Evolutionary conservation across 2,329 filamentous ascomycete species (phyloP).

Genomic region (Fusarium globosum): DNA sequence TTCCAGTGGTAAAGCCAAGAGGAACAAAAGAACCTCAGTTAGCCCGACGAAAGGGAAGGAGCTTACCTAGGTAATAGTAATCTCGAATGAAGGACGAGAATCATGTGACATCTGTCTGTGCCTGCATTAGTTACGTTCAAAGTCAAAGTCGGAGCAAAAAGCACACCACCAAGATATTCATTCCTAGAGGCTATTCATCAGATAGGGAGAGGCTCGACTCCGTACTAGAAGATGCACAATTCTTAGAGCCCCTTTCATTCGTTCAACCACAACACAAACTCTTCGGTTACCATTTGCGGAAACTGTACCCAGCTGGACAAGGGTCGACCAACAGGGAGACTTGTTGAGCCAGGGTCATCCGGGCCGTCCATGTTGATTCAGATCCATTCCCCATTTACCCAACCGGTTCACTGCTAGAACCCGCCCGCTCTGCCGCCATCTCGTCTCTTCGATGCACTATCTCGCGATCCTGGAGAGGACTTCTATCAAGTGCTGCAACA

Average conservation of each 20-base stretch:
- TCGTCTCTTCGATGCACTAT: constrained; percentile 37
- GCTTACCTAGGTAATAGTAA: background rate
- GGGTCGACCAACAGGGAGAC: constrained; percentile 24
- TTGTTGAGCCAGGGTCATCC: constrained; percentile 30
- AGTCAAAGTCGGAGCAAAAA: background rate
- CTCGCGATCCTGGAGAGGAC: constrained; percentile 31
- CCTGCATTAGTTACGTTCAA: constrained; percentile 18
- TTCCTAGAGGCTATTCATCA: background rate
- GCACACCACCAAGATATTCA: background rate
- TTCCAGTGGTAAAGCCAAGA: background rate
- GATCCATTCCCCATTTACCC: constrained; percentile 35
- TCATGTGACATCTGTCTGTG: constrained; percentile 9
- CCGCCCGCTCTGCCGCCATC: constrained; percentile 7
- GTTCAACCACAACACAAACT: constrained; percentile 25
- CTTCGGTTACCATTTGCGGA: constrained; percentile 35
- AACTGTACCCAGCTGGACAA: constrained; percentile 29
- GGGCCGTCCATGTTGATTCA: constrained; percentile 42
- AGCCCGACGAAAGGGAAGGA: constrained; percentile 12
- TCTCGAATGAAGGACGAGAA: background rate
- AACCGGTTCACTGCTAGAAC: constrained; percentile 25
- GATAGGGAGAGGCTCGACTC: background rate
- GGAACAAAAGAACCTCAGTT: constrained; percentile 6
- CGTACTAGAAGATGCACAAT: constrained; percentile 12
- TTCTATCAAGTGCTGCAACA: constrained; percentile 29
- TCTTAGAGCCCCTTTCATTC: constrained; percentile 32